These are phyloP conservation scores for Euphorbia schlechtendalii DNA, from an alignment of 441 rosid species.

Conservation along the genomic window DNA sequence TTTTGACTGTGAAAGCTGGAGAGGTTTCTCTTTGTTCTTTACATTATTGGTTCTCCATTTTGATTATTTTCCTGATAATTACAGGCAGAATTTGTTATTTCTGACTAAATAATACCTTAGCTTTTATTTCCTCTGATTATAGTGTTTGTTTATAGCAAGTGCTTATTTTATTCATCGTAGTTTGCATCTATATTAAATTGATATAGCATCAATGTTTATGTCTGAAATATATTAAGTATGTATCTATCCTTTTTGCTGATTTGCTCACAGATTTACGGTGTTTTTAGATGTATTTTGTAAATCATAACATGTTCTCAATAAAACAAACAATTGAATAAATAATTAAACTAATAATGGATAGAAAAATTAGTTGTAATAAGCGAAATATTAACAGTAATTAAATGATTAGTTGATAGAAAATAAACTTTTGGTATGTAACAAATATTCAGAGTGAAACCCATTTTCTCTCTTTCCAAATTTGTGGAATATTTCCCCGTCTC, in stretches of 20 bases:
- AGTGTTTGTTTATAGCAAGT: not conserved
- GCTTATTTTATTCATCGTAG: no score
- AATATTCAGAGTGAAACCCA: not conserved
- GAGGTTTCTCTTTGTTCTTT: slow-evolving; percentile 51
- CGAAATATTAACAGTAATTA: not conserved
- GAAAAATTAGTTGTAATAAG: not conserved
- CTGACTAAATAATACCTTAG: not conserved
- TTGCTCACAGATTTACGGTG: not conserved
- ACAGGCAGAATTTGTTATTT: not conserved
- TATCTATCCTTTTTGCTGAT: not conserved
- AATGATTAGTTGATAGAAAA: not conserved
- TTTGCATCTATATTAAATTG: not conserved
- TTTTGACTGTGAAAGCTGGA: slow-evolving; percentile 70
- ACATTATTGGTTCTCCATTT: slow-evolving; percentile 10
- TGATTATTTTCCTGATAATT: slow-evolving; percentile 3
- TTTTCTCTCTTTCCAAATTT: not conserved
- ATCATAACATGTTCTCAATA: not conserved
- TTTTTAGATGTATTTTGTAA: not conserved
- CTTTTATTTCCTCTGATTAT: not conserved
- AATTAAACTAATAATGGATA: not conserved
- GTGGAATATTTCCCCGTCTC: not conserved
- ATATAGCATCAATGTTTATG: not conserved
- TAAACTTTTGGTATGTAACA: not conserved
- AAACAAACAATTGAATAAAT: not conserved
- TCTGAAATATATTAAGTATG: not conserved